Percentiles rank a stretch among this genome's conserved stretches.
Conservation (phyloP, 2,329 filamentous ascomycete species). For the Ophiostoma perfectum region DNA sequence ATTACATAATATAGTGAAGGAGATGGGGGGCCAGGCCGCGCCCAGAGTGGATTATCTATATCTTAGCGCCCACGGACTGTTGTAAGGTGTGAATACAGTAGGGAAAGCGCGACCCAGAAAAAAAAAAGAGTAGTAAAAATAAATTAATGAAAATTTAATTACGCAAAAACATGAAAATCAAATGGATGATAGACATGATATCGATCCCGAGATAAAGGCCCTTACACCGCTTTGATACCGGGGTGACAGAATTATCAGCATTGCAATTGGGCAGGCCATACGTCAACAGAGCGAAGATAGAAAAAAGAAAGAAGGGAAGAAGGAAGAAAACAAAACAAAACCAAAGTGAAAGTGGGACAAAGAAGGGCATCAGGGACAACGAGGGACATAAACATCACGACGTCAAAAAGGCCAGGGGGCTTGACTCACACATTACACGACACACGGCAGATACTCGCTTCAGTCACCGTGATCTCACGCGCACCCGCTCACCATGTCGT, state of each 20-base stretch:
- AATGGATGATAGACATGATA: conserved; percentile 1
- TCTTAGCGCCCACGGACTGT: background rate
- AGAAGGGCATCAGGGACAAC: background rate
- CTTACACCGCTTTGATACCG: conserved; percentile 3
- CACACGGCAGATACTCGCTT: background rate
- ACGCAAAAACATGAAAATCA: conserved; percentile 1
- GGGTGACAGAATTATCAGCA: background rate
- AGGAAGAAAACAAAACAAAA: no score
- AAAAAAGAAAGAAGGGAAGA: background rate
- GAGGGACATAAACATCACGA: background rate
- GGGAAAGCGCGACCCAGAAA: background rate
- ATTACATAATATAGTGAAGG: conserved; percentile 2
- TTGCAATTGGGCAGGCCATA: background rate
- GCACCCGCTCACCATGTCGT: conserved; percentile 47
- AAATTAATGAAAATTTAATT: background rate
- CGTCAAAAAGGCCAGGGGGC: background rate
- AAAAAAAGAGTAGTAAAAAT: background rate
- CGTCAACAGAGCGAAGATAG: background rate
- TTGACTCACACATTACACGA: background rate
- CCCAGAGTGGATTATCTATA: background rate
- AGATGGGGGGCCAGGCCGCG: background rate
- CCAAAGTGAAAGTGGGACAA: background rate
- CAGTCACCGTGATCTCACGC: background rate
- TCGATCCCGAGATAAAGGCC: conserved; percentile 7
- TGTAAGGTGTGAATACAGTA: background rate